Evolutionary conservation across 2,329 filamentous ascomycete species (phyloP), one percentile per base, ranked within the genome.

Genomic region (Aspergillus sp.): DNA sequence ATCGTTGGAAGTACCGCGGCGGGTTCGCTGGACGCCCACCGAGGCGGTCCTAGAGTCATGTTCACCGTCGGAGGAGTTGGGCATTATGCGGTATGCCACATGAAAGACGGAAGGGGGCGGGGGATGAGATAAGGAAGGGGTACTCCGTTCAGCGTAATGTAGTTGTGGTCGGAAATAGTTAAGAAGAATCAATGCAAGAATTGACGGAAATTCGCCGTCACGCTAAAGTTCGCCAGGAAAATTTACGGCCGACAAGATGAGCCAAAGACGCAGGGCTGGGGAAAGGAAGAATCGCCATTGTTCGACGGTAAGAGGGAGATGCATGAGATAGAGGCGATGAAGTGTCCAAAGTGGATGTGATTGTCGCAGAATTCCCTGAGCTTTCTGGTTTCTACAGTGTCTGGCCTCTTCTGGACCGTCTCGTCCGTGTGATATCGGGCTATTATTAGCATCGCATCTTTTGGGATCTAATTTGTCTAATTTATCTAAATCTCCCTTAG

Each of bases 11-110:
- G 60, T 62, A 10, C 66, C 67, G 45, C 58, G 59, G 53, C 65
- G 69, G 50, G 56, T 59, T 18, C 78, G 77, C 67, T 75, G 76
- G 42, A 69, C 63, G 16, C 79, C 78, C 24, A 82, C 71, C 2
- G 75, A 71, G 50, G 77, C 78, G 42, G 78, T 82, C 52, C 81
- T 74, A 18, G 81, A 83, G 64, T 83, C 75, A 52, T 72, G 70
- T 32, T 78, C 74, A 52, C 76, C 72, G 49, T 65, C 71, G 29
- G 71, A 68, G 29, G 58, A 63, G 31, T 67, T 64, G 52, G 69
- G 24, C 71, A 73, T 42, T 7, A 42, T 74, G 24, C 71, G 72
- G 14, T 7, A 42, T 74, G 12, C 31, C 14, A 36, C 52, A 11
- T 42, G n/a, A 32, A 14, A 12, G n/a, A 49, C 20, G 22, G 26